Conservation (phyloP, 2,329 filamentous ascomycete genomes). For the Hysterium pulicare region DNA sequence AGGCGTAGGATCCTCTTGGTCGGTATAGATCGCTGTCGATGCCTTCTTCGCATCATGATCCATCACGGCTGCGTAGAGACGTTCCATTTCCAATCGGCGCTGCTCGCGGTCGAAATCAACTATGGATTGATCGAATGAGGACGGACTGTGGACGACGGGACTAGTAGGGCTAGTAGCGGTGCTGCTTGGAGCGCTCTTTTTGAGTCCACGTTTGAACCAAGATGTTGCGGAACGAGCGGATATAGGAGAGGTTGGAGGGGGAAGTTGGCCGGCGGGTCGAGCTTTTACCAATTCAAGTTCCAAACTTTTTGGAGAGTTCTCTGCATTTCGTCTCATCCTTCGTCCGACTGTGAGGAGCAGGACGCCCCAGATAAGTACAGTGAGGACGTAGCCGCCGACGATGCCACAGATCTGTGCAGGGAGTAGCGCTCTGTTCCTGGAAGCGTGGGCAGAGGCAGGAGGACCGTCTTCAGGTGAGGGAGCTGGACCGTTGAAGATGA, state of each 20-base stretch:
- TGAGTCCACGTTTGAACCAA: conserved; percentile 34
- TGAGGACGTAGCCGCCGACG: conserved; percentile 76
- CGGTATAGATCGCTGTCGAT: conserved; percentile 24
- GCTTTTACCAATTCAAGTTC: conserved; percentile 58
- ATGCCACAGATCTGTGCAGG: conserved; percentile 82
- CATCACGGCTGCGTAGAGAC: conserved; percentile 88
- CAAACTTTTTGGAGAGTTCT: conserved; percentile 50
- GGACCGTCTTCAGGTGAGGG: conserved; percentile 27
- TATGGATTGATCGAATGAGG: conserved; percentile 72
- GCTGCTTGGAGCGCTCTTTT: conserved; percentile 18
- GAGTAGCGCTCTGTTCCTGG: conserved; percentile 53
- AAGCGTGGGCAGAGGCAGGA: conserved; percentile 26
- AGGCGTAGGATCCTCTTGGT: conserved; percentile 15
- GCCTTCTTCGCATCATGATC: conserved; percentile 67
- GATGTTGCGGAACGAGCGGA: conserved; percentile 28
- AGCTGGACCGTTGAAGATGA: conserved; percentile 23
- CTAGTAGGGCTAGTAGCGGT: conserved; percentile 26
- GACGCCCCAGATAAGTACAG: conserved; percentile 69
- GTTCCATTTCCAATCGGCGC: conserved; percentile 79
- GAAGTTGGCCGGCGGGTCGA: conserved; percentile 22
- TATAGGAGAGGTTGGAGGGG: conserved; percentile 28
- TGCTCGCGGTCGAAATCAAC: conserved; percentile 70
- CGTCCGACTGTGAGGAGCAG: conserved; percentile 48
- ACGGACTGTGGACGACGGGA: conserved; percentile 56
- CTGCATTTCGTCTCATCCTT: conserved; percentile 43